Evolutionary conservation across 2,329 filamentous ascomycete species (phyloP).

Genomic region (Nemania sp.): DNA sequence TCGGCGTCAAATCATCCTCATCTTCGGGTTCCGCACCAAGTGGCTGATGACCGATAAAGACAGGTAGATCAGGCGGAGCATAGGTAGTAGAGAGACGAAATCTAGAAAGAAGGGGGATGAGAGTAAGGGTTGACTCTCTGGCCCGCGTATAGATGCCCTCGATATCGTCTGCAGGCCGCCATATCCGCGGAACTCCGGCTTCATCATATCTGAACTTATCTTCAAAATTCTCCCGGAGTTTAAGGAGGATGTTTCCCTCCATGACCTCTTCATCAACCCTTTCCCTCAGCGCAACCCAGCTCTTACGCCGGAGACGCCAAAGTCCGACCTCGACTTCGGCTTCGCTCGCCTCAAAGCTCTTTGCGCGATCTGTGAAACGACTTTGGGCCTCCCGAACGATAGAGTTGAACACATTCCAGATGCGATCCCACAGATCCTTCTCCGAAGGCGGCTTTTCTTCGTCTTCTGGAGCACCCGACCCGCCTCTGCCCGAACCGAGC

Average conservation of each 20-base stretch:
- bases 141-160: slow-evolving; percentile 93
- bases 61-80: slow-evolving; percentile 77
- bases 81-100: slow-evolving; percentile 79
- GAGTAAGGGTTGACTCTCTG: slow-evolving; percentile 84
- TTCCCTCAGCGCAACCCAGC: slow-evolving; percentile 85
- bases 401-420: slow-evolving; percentile 83
- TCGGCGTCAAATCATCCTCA: slow-evolving; percentile 85
- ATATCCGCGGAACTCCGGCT: slow-evolving; percentile 90
- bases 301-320: slow-evolving; percentile 91
- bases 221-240: slow-evolving; percentile 97
- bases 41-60: slow-evolving; percentile 81
- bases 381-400: slow-evolving; percentile 84
- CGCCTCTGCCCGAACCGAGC: slow-evolving; percentile 83
- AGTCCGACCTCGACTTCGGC: slow-evolving; percentile 91
- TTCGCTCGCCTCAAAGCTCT: slow-evolving; percentile 88
- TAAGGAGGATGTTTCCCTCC: slow-evolving; percentile 93
- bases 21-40: slow-evolving; percentile 75
- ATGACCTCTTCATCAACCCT: slow-evolving; percentile 97
- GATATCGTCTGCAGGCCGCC: slow-evolving; percentile 95
- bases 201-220: slow-evolving; percentile 99
- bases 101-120: slow-evolving; percentile 85
- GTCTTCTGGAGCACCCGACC: slow-evolving; percentile 76
- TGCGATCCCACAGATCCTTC: slow-evolving; percentile 91
- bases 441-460: slow-evolving; percentile 74
- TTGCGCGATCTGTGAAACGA: slow-evolving; percentile 84